phyloP scores from a whole-genome alignment of 2,329 filamentous ascomycete species.

The Coniosporium tulheliwenetii region DNA sequence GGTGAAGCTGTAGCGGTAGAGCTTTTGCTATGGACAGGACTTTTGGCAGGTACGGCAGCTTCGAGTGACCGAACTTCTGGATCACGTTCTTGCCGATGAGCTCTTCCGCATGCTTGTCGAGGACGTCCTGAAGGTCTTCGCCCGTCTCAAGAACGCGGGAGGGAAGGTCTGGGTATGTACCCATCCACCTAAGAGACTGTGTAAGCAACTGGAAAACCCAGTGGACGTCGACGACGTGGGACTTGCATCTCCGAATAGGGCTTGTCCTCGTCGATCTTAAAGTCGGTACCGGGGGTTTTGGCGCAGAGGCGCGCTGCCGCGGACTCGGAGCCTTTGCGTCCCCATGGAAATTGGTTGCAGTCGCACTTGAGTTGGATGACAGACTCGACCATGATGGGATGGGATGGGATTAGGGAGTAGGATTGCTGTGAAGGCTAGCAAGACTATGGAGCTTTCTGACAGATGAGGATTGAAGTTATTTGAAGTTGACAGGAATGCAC shows the following conservation, averaged over 20 bases:
- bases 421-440: too few relatives aligned
- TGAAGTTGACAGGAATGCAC: too few relatives aligned
- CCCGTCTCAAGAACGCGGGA: slow-evolving; percentile 47
- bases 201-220: background rate
- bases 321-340: slow-evolving; percentile 49
- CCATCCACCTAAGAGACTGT: slow-evolving; percentile 46
- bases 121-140: slow-evolving; percentile 47
- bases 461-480: too few relatives aligned
- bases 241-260: slow-evolving; percentile 44
- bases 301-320: slow-evolving; percentile 49
- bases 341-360: slow-evolving; percentile 54
- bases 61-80: slow-evolving; percentile 42
- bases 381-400: slow-evolving; percentile 31
- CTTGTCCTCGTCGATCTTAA: slow-evolving; percentile 47
- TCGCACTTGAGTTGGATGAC: slow-evolving; percentile 38
- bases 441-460: too few relatives aligned
- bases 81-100: slow-evolving; percentile 48
- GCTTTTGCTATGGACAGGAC: slow-evolving; percentile 63
- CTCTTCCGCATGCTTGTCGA: slow-evolving; percentile 44
- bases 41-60: slow-evolving; percentile 61
- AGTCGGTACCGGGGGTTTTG: slow-evolving; percentile 46
- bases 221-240: background rate
- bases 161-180: slow-evolving; percentile 57
- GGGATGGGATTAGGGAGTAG: too few relatives aligned
- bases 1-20: slow-evolving; percentile 59